phyloP scores from a whole-genome alignment of 305 asterid genomes.

The Fraxinus sp. region DNA sequence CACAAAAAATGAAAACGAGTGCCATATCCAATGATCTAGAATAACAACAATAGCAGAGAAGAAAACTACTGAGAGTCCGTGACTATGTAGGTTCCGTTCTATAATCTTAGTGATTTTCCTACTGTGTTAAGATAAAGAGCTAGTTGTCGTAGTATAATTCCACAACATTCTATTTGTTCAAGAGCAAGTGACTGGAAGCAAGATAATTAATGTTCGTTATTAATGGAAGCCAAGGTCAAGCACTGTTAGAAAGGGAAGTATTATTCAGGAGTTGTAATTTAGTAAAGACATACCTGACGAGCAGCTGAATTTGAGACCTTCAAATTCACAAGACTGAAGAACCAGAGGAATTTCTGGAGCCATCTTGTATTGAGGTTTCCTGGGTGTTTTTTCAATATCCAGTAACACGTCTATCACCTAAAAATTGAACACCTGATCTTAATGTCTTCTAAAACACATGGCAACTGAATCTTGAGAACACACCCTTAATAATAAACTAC shows the following conservation, averaged over 20 bases:
- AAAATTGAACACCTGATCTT: constrained; percentile 19
- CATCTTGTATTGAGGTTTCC: constrained; percentile 89
- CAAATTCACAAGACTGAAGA: constrained; percentile 92
- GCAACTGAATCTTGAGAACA: constrained; percentile 2
- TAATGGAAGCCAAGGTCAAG: background rate
- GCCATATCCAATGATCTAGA: background rate
- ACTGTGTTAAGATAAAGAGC: background rate
- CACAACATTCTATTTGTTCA: background rate
- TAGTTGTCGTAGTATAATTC: background rate
- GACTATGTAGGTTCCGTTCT: background rate
- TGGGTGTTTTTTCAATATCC: constrained; percentile 65
- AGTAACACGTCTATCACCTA: constrained; percentile 75
- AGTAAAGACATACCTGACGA: constrained; percentile 65
- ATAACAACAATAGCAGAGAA: background rate
- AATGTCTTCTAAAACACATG: background rate
- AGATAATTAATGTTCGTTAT: background rate
- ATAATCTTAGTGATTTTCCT: background rate
- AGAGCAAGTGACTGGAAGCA: background rate
- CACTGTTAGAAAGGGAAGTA: constrained; percentile 1
- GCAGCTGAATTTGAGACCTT: constrained; percentile 69
- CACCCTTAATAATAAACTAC: constrained; percentile 5
- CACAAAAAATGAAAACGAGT: background rate
- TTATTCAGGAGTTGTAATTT: constrained; percentile 6
- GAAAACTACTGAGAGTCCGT: background rate
- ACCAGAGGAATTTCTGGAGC: constrained; percentile 89